Percentiles rank a stretch among this genome's conserved stretches.
phyloP scores from a whole-genome alignment of 768 basidiomycete genomes.

The Phanerochaete sordida region DNA sequence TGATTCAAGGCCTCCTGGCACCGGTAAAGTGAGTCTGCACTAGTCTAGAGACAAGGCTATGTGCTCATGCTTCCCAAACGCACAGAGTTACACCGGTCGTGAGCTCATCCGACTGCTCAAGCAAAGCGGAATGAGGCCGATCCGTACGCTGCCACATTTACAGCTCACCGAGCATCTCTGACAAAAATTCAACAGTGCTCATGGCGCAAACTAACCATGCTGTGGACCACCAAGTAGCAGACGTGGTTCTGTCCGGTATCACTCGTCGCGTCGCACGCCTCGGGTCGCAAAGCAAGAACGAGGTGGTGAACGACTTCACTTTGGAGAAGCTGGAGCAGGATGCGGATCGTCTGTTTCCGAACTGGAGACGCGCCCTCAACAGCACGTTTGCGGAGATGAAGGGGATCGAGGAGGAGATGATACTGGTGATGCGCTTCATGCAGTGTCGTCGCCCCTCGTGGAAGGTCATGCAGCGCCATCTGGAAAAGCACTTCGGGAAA shows the following conservation, averaged over 20 bases:
- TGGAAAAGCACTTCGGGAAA: slow-evolving; percentile 44
- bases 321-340: slow-evolving; percentile 56
- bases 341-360: slow-evolving; percentile 44
- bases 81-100: slow-evolving; percentile 63
- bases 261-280: slow-evolving; percentile 63
- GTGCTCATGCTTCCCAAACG: slow-evolving; percentile 27
- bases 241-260: slow-evolving; percentile 61
- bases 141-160: slow-evolving; percentile 27
- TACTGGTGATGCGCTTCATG: slow-evolving; percentile 26
- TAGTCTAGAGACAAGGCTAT: background rate
- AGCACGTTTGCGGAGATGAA: slow-evolving; percentile 39
- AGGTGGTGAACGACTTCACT: slow-evolving; percentile 53
- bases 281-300: slow-evolving; percentile 58
- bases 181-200: slow-evolving; percentile 27
- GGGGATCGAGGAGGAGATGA: slow-evolving; percentile 35
- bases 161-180: background rate
- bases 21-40: slow-evolving; percentile 56
- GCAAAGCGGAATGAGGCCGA: slow-evolving; percentile 45
- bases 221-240: slow-evolving; percentile 65
- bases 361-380: slow-evolving; percentile 33
- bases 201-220: slow-evolving; percentile 79
- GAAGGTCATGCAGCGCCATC: slow-evolving; percentile 36
- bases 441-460: slow-evolving; percentile 27
- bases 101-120: slow-evolving; percentile 67
- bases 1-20: slow-evolving; percentile 62